Evolutionary conservation across 2,329 filamentous ascomycete species (phyloP).

Genomic region (Pseudocercospora cruenta): DNA sequence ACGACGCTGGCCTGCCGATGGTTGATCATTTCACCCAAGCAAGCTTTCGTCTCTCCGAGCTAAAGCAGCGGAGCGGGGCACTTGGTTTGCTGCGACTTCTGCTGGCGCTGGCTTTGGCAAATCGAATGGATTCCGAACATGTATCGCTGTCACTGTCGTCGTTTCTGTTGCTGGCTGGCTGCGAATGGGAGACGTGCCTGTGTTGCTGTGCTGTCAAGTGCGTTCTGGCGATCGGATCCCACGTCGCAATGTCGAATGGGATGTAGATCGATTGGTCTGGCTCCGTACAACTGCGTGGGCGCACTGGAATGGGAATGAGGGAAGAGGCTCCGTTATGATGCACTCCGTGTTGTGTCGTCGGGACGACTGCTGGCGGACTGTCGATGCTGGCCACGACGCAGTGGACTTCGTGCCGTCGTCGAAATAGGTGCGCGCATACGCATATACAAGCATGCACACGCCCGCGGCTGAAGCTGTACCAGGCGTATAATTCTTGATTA

Average conservation of each 20-base stretch:
- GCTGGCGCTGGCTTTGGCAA: conserved; percentile 16
- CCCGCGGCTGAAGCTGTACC: conserved; percentile 19
- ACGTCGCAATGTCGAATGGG: conserved; percentile 7
- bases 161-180: conserved; percentile 9
- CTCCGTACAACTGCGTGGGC: background rate
- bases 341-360: conserved; percentile 9
- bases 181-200: conserved; percentile 10
- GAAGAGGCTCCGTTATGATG: conserved; percentile 4
- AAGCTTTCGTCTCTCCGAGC: conserved; percentile 30
- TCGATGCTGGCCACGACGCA: conserved; percentile 10
- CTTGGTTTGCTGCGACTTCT: conserved; percentile 11
- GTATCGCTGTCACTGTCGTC: conserved; percentile 1
- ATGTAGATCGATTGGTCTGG: conserved; percentile 6
- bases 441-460: conserved; percentile 28
- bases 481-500: conserved; percentile 11
- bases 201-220: conserved; percentile 24
- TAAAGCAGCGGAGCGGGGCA: conserved; percentile 35
- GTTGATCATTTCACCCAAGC: conserved; percentile 32
- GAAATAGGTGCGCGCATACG: conserved; percentile 21
- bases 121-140: conserved; percentile 11
- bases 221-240: conserved; percentile 10
- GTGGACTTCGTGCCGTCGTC: conserved; percentile 1
- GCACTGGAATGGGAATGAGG: conserved; percentile 11
- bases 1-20: conserved; percentile 33
- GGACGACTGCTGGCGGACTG: conserved; percentile 6